phyloP scores from a whole-genome alignment of 2,329 filamentous ascomycete genomes.

The Leptographium galeiforme region DNA sequence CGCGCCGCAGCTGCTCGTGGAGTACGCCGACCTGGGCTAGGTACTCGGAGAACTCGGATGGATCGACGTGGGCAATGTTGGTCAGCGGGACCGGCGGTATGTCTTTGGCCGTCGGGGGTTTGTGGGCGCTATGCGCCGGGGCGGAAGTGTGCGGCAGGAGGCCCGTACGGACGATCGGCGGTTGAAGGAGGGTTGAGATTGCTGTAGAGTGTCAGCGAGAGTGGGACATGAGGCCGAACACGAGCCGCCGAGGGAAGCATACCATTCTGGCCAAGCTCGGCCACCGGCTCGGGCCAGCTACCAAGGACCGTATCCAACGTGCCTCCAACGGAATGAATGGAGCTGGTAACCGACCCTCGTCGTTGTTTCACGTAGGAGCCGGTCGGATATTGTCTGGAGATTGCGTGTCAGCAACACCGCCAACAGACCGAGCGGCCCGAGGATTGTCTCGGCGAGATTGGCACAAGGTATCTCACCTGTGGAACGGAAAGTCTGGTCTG shows the following conservation, averaged over 20 bases:
- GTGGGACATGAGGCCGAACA: neutral
- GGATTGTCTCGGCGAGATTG: neutral
- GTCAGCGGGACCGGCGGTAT: slow-evolving; percentile 88
- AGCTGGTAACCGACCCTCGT: slow-evolving; percentile 76
- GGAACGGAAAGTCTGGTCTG: slow-evolving; percentile 44
- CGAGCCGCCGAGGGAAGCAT: slow-evolving; percentile 7
- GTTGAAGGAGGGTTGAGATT: slow-evolving; percentile 86
- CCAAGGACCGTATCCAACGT: slow-evolving; percentile 56
- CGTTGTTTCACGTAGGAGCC: slow-evolving; percentile 31
- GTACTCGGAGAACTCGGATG: slow-evolving; percentile 71
- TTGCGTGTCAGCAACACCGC: neutral
- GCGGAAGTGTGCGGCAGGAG: slow-evolving; percentile 66
- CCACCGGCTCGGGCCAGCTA: slow-evolving; percentile 40
- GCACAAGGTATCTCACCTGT: slow-evolving; percentile 28
- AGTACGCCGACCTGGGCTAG: slow-evolving; percentile 72
- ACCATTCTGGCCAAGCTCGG: slow-evolving; percentile 79
- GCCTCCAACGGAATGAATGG: slow-evolving; percentile 77
- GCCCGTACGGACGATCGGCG: slow-evolving; percentile 79
- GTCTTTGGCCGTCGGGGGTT: slow-evolving; percentile 71
- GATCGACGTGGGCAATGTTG: slow-evolving; percentile 71
- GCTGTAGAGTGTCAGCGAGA: slow-evolving; percentile 33
- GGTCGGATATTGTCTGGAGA: neutral
- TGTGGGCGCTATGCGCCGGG: slow-evolving; percentile 57
- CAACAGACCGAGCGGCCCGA: neutral
- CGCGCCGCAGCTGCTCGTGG: slow-evolving; percentile 77